Evolutionary conservation across 2,329 filamentous ascomycete genomes (phyloP).

Genomic region (Karstenula rhodostoma): DNA sequence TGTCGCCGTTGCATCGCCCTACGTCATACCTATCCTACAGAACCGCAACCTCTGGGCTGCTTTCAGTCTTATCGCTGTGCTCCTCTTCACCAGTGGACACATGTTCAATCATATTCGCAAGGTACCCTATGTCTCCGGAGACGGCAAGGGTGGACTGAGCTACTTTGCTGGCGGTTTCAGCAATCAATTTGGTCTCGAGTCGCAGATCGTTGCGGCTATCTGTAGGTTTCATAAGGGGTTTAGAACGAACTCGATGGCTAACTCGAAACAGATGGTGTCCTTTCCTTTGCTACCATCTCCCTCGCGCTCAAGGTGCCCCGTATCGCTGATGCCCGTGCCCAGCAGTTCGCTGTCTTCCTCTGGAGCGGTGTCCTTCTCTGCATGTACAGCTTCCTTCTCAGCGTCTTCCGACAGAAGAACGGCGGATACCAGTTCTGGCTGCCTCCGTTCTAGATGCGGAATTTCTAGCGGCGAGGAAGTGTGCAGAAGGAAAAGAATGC

Average conservation of each 20-base stretch:
- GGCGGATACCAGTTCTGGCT: slow-evolving; percentile 92
- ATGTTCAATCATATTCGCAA: slow-evolving; percentile 99
- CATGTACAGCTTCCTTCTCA: slow-evolving; percentile 93
- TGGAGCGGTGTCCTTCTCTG: slow-evolving; percentile 81
- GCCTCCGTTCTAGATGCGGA: slow-evolving; percentile 77
- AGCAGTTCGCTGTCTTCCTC: slow-evolving; percentile 81
- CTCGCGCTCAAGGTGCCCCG: slow-evolving; percentile 92
- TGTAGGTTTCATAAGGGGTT: slow-evolving; percentile 68
- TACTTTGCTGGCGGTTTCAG: slow-evolving; percentile 95
- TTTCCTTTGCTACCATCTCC: slow-evolving; percentile 91
- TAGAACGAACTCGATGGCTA: slow-evolving; percentile 7
- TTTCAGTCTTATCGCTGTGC: slow-evolving; percentile 83
- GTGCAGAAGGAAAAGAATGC: not conserved
- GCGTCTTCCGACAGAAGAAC: slow-evolving; percentile 94
- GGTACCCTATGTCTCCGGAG: slow-evolving; percentile 87
- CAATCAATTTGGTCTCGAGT: slow-evolving; percentile 92
- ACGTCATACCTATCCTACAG: slow-evolving; percentile 80
- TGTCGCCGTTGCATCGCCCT: slow-evolving; percentile 76
- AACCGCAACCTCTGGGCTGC: slow-evolving; percentile 96
- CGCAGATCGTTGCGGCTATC: slow-evolving; percentile 90
- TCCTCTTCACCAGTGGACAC: slow-evolving; percentile 94
- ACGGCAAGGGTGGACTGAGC: slow-evolving; percentile 83
- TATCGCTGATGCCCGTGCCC: slow-evolving; percentile 76
- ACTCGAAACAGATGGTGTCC: slow-evolving; percentile 68
- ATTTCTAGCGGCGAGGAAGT: not conserved